A percentile compares a stretch with the other conserved stretches of the same genome.
phyloP scores from a whole-genome alignment of 139 green algal species.

The Deuterostichococcus epilithicus region DNA sequence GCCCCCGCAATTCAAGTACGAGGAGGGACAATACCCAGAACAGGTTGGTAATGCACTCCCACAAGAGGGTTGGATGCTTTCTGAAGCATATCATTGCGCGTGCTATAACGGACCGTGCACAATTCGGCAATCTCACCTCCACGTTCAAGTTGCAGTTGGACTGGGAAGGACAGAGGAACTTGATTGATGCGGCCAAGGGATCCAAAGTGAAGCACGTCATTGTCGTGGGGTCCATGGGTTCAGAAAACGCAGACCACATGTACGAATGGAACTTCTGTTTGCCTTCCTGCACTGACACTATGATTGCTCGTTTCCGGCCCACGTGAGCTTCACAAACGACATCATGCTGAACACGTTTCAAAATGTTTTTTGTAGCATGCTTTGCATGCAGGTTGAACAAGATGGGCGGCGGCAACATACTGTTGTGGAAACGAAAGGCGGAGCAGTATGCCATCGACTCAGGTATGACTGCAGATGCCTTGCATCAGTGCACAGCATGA shows the following conservation, averaged over 20 bases:
- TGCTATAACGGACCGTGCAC: too few species aligned
- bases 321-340: conserved; percentile 33
- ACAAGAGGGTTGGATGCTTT: not conserved
- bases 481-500: too few species aligned
- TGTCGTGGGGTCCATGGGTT: not conserved
- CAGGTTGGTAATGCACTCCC: too few species aligned
- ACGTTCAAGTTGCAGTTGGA: conserved; percentile 2
- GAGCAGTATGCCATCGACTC: conserved; percentile 25
- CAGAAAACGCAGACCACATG: not conserved
- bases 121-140: too few species aligned
- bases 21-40: conserved; percentile 28
- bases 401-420: conserved; percentile 31
- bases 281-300: conserved; percentile 27
- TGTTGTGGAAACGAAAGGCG: conserved; percentile 32
- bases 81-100: too few species aligned
- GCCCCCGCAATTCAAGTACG: conserved; percentile 37
- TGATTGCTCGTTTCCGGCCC: too few species aligned
- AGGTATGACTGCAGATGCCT: too few species aligned
- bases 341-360: conserved; percentile 17
- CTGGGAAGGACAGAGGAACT: conserved; percentile 42
- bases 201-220: not conserved
- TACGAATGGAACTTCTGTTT: too few species aligned
- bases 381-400: conserved; percentile 32
- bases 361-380: too few species aligned
- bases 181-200: conserved; percentile 40